These are phyloP conservation scores for Candida gorgasii DNA, from an alignment of 805 yeast species.

Conservation along the genomic window DNA sequence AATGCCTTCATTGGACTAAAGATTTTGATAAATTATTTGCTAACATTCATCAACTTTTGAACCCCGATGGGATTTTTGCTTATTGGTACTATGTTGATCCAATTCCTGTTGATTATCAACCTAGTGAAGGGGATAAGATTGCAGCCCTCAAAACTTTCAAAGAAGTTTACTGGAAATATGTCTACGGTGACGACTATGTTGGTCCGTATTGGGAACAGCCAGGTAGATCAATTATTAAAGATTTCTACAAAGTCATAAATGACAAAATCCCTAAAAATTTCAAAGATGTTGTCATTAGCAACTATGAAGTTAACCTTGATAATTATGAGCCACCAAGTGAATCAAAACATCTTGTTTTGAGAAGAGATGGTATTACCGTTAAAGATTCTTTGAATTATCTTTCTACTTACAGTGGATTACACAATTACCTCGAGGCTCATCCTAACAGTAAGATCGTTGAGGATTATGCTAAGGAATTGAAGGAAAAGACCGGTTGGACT, in stretches of 20 bases:
- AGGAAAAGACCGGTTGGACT: conserved; percentile 47
- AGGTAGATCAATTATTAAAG: conserved; percentile 60
- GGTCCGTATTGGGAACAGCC: conserved; percentile 88
- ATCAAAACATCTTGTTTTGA: conserved; percentile 26
- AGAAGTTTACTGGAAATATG: conserved; percentile 35
- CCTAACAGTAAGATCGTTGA: conserved; percentile 34
- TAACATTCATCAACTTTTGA: conserved; percentile 37
- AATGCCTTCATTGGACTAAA: conserved; percentile 44
- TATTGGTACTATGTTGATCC: conserved; percentile 47
- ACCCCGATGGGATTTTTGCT: conserved; percentile 43
- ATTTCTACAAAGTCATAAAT: conserved; percentile 42
- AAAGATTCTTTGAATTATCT: conserved; percentile 52
- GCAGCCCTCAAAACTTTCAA: conserved; percentile 23
- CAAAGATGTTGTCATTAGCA: conserved; percentile 33
- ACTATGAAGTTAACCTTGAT: conserved; percentile 23
- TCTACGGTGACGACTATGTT: conserved; percentile 44
- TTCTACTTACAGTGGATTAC: conserved; percentile 72
- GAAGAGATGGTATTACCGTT: conserved; percentile 44
- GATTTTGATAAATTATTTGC: conserved; percentile 32
- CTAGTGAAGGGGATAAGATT: conserved; percentile 5
- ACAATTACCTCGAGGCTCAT: conserved; percentile 50
- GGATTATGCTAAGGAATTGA: conserved; percentile 35
- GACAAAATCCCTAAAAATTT: conserved; percentile 47
- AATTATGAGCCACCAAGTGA: conserved; percentile 16
- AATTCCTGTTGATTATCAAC: conserved; percentile 24